These are phyloP conservation scores for Penicillium thymicola DNA, from an alignment of 2,329 filamentous ascomycete genomes.

Conservation along the genomic window DNA sequence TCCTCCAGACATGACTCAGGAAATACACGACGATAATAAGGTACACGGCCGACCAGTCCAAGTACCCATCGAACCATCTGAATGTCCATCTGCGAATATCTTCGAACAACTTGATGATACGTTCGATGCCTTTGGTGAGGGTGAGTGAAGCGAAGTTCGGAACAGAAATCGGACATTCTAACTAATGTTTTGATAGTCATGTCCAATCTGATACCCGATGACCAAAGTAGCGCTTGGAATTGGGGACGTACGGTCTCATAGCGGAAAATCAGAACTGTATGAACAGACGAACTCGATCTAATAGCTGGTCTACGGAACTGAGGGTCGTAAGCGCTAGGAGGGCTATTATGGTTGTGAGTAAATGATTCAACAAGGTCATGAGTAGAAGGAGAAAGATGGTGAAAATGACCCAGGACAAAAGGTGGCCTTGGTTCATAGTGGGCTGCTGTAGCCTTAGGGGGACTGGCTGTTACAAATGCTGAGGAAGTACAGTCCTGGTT, in stretches of 20 bases:
- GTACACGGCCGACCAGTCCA: neutral
- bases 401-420: neutral
- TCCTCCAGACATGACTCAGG: neutral
- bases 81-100: slow-evolving; percentile 5
- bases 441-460: neutral
- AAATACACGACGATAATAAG: neutral
- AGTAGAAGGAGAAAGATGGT: neutral
- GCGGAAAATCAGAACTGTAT: neutral
- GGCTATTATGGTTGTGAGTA: neutral
- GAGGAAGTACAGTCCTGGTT: neutral
- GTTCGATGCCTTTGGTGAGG: slow-evolving; percentile 8
- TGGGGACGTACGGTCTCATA: slow-evolving; percentile 6
- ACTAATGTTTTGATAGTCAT: slow-evolving; percentile 3
- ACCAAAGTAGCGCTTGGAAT: slow-evolving; percentile 8
- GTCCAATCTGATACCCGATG: slow-evolving; percentile 9
- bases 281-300: neutral
- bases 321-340: neutral
- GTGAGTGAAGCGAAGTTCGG: neutral
- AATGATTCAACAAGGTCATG: neutral
- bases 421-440: neutral
- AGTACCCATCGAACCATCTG: neutral
- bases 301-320: neutral
- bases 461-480: neutral
- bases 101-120: slow-evolving; percentile 10
- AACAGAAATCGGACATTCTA: no score